A percentile compares a stretch with the other conserved stretches of the same genome.
Evolutionary conservation across 805 yeast genomes (phyloP).

Genomic region (Teunomyces atbi): DNA sequence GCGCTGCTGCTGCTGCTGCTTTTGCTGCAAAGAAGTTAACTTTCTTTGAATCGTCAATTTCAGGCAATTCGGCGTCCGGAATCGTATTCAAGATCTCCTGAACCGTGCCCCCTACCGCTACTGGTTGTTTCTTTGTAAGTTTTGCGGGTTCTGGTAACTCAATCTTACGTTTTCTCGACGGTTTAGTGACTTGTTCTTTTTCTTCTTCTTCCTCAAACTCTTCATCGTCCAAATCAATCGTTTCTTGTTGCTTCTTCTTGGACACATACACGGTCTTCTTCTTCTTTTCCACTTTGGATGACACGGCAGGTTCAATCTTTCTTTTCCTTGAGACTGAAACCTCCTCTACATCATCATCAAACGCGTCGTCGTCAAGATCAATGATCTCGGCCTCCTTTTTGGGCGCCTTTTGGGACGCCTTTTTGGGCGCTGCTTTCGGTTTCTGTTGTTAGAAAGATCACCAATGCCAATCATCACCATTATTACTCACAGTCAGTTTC

Average conservation of each 20-base stretch:
- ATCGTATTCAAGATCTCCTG: slow-evolving; percentile 59
- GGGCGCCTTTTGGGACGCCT: background rate
- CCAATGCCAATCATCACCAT: background rate
- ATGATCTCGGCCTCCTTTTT: slow-evolving; percentile 6
- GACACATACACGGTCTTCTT: background rate
- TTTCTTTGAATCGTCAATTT: slow-evolving; percentile 52
- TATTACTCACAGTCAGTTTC: background rate
- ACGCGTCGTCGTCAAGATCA: slow-evolving; percentile 9
- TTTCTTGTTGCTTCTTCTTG: background rate
- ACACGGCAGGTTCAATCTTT: too few relatives aligned
- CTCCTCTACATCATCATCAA: slow-evolving; percentile 6
- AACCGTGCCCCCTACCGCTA: slow-evolving; percentile 29
- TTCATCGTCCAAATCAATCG: background rate
- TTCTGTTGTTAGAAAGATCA: background rate
- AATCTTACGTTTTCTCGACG: background rate
- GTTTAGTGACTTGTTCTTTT: background rate
- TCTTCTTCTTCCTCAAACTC: too few relatives aligned
- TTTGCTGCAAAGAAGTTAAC: slow-evolving; percentile 49
- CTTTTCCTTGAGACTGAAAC: too few relatives aligned
- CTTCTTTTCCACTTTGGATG: background rate
- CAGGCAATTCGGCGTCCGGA: slow-evolving; percentile 72
- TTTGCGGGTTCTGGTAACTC: background rate
- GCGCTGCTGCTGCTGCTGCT: slow-evolving; percentile 18
- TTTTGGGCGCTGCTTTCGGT: too few relatives aligned
- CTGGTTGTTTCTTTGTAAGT: slow-evolving; percentile 6